Evolutionary conservation across 495 filamentous ascomycete genomes (phyloP).

Genomic region (Astrothelium subdiscretum): DNA sequence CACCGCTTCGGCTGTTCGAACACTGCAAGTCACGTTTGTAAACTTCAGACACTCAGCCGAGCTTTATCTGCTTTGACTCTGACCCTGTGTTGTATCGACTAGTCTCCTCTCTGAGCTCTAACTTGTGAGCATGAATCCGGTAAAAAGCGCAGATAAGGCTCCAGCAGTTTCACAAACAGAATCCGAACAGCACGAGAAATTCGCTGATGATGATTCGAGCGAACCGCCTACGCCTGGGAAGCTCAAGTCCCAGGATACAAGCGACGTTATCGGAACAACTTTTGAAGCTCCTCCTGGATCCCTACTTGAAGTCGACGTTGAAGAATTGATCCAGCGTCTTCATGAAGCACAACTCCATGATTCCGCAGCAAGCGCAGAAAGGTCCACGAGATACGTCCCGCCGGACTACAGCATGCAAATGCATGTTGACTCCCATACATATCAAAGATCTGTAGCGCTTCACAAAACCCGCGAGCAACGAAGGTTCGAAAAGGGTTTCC

Average conservation of each 20-base stretch:
- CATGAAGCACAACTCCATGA: not conserved
- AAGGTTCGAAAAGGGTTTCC: constrained; percentile 10
- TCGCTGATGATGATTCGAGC: not conserved
- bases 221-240: not conserved
- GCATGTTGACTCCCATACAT: constrained; percentile 10
- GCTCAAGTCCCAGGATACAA: not conserved
- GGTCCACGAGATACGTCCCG: not conserved
- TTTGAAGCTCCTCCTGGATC: not conserved
- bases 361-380: not conserved
- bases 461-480: not conserved
- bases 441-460: not conserved
- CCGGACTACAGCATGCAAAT: constrained; percentile 20
- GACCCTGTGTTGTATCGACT: no score
- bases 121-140: not conserved
- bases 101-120: no score
- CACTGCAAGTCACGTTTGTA: not conserved
- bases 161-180: not conserved
- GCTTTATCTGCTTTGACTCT: not conserved
- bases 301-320: constrained; percentile 4
- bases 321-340: not conserved
- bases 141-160: not conserved
- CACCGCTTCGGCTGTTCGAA: not conserved
- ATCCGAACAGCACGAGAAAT: not conserved
- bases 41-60: not conserved
- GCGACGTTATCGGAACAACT: not conserved